phyloP scores from a whole-genome alignment of 257 asterid species.

The Lycium barbarum region DNA sequence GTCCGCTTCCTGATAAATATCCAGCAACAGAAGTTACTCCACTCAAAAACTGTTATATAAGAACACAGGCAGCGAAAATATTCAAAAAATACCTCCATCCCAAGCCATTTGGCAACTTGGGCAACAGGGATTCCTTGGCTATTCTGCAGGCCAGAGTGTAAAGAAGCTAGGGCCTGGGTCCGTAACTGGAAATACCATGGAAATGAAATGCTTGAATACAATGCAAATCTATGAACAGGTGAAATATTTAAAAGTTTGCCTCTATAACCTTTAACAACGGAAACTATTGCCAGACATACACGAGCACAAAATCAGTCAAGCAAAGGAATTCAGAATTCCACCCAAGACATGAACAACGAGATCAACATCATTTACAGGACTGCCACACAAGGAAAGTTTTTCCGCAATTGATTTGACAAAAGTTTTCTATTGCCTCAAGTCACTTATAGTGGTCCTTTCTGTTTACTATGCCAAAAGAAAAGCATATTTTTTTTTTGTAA shows the following conservation, averaged over 20 bases:
- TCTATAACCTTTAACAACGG: background rate
- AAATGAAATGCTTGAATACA: constrained; percentile 27
- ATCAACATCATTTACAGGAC: background rate
- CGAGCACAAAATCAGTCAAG: constrained; percentile 10
- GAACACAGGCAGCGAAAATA: constrained; percentile 28
- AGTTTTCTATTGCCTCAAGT: background rate
- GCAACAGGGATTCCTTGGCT: constrained; percentile 91
- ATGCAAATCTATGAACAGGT: background rate
- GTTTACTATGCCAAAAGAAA: constrained; percentile 14
- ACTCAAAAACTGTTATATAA: constrained; percentile 31
- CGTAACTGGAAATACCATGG: constrained; percentile 67
- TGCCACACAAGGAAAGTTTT: background rate
- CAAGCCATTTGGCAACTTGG: constrained; percentile 88
- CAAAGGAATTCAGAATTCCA: background rate
- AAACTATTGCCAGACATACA: background rate
- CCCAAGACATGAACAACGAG: background rate
- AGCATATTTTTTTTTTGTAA: background rate
- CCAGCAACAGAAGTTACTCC: constrained; percentile 29
- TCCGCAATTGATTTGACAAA: background rate
- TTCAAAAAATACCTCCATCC: constrained; percentile 77
- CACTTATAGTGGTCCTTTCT: constrained; percentile 3
- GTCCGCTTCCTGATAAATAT: constrained; percentile 76
- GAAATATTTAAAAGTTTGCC: constrained; percentile 9
- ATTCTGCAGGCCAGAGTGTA: constrained; percentile 87
- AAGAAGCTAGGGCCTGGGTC: constrained; percentile 91